A percentile compares a stretch with the other conserved stretches of the same genome.
These are phyloP conservation scores for Funneliformis caledonium DNA, from an alignment of 371 early-diverging fungal species.

Conservation along the genomic window DNA sequence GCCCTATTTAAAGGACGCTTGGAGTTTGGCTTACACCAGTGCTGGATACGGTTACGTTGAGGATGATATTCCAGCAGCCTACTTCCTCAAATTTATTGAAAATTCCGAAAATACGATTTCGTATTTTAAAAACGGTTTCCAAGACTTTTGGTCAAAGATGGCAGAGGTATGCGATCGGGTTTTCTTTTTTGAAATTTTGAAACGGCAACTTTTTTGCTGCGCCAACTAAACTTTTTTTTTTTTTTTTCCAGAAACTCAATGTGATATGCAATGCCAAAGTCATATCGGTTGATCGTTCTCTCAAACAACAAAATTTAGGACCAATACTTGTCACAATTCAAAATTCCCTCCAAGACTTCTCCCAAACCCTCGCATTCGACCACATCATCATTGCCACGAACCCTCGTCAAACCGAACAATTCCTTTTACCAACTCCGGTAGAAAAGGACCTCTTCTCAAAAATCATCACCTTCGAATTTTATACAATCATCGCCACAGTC, in stretches of 20 bases:
- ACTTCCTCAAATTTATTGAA: constrained; percentile 16
- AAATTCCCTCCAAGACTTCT: neutral
- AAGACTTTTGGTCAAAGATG: constrained; percentile 29
- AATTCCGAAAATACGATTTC: constrained; percentile 24
- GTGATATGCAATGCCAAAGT: neutral
- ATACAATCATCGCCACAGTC: constrained; percentile 32
- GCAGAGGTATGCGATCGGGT: neutral
- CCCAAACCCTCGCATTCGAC: constrained; percentile 20
- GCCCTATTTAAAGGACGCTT: constrained; percentile 24
- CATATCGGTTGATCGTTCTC: constrained; percentile 23
- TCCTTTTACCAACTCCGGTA: neutral
- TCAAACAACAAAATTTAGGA: neutral
- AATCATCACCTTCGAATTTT: constrained; percentile 23
- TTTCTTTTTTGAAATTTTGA: neutral
- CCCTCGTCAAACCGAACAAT: constrained; percentile 31
- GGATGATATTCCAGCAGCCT: constrained; percentile 21
- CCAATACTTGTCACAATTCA: constrained; percentile 13
- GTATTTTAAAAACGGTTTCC: constrained; percentile 21
- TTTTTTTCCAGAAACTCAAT: constrained; percentile 1
- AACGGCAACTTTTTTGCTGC: neutral
- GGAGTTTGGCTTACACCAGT: constrained; percentile 31
- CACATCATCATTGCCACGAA: constrained; percentile 29
- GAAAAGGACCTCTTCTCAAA: neutral
- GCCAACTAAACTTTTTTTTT: neutral
- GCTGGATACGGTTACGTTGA: constrained; percentile 31